phyloP scores from a whole-genome alignment of 2,329 filamentous ascomycete species.

The Penicillium sp. region DNA sequence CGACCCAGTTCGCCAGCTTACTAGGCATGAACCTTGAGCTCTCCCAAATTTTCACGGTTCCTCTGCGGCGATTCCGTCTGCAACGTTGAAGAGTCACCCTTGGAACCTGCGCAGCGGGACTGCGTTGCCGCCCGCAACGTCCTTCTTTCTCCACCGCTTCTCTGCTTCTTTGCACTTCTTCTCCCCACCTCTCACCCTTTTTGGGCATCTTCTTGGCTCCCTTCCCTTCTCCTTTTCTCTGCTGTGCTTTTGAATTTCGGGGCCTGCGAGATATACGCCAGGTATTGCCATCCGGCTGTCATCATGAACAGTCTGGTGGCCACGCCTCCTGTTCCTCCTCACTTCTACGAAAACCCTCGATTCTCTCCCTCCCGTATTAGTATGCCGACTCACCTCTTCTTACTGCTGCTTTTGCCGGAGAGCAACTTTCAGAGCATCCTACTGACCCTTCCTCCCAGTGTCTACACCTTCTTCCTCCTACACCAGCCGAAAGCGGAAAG shows the following conservation, averaged over 20 bases:
- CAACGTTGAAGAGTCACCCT: constrained; percentile 18
- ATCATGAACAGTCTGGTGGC: constrained; percentile 62
- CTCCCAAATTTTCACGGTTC: not conserved
- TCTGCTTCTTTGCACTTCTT: constrained; percentile 30
- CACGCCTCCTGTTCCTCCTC: constrained; percentile 59
- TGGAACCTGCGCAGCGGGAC: constrained; percentile 23
- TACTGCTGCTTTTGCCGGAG: no score
- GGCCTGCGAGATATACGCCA: no score
- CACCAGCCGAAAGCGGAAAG: constrained; percentile 75
- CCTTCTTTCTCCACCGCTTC: constrained; percentile 33
- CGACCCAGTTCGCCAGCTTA: no score
- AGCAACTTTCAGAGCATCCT: constrained; percentile 2
- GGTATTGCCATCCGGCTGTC: constrained; percentile 34
- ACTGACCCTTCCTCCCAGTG: constrained; percentile 29
- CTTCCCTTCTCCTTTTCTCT: constrained; percentile 11
- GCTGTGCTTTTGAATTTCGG: constrained; percentile 6
- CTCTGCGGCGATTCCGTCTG: constrained; percentile 5
- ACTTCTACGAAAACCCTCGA: constrained; percentile 60
- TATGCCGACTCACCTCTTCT: constrained; percentile 39
- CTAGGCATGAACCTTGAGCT: no score
- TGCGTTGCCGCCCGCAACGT: constrained; percentile 40
- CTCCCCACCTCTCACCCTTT: constrained; percentile 24
- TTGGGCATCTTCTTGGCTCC: constrained; percentile 18
- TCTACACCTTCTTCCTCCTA: constrained; percentile 42
- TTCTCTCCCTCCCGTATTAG: constrained; percentile 60